These are phyloP conservation scores for Mixia osmundae DNA, from an alignment of 1,284 basidiomycete species.

Conservation along the genomic window DNA sequence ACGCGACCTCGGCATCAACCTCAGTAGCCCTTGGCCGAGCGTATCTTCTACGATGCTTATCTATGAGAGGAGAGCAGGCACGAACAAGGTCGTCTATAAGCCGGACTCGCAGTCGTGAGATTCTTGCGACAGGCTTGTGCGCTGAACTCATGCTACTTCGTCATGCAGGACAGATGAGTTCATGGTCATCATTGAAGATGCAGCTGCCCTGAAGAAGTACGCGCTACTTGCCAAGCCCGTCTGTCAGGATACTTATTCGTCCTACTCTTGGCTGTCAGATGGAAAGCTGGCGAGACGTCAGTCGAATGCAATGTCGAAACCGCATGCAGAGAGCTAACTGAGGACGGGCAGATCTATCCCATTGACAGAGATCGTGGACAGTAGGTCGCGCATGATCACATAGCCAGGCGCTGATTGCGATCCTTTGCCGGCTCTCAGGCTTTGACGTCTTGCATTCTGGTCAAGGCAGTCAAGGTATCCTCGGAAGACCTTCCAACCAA, in stretches of 20 bases:
- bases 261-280: too few relatives aligned
- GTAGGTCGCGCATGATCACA: slow-evolving; percentile 4
- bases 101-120: not conserved
- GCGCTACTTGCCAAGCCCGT: too few relatives aligned
- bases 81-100: slow-evolving; percentile 3
- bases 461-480: slow-evolving; percentile 22
- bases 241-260: too few relatives aligned
- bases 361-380: slow-evolving; percentile 22
- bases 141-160: not conserved
- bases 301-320: not conserved
- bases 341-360: slow-evolving; percentile 19
- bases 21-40: too few relatives aligned
- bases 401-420: not conserved
- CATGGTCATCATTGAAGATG: slow-evolving; percentile 21
- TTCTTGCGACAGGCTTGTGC: too few relatives aligned
- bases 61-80: too few relatives aligned
- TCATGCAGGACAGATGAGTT: slow-evolving; percentile 19
- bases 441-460: slow-evolving; percentile 24
- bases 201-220: slow-evolving; percentile 19
- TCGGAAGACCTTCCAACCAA: slow-evolving; percentile 22
- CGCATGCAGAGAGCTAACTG: not conserved
- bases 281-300: too few relatives aligned
- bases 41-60: too few relatives aligned
- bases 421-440: slow-evolving; percentile 3
- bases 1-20: too few relatives aligned